phyloP scores from a whole-genome alignment of 169 alveolate genomes.

The Plasmodium sp. region DNA sequence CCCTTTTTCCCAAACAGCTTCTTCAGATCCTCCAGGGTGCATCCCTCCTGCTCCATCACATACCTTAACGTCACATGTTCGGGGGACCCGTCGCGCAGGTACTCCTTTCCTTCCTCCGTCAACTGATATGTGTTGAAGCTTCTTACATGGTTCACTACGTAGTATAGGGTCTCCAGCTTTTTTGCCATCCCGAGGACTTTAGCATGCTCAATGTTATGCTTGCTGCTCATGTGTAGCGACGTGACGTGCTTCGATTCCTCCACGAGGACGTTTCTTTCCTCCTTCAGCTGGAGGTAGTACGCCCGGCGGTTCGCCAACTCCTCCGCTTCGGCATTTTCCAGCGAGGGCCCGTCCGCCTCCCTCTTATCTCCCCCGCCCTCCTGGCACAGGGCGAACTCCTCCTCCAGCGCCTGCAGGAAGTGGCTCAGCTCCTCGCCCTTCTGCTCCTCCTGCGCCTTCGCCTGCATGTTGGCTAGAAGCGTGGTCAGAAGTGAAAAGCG shows the following conservation, averaged over 20 bases:
- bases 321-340: not conserved
- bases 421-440: constrained; percentile 12
- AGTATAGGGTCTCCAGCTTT: constrained; percentile 84
- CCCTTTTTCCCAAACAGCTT: not conserved
- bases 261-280: not conserved
- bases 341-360: not conserved
- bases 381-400: constrained; percentile 21
- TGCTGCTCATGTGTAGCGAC: constrained; percentile 67
- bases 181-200: constrained; percentile 84
- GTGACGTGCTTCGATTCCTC: constrained; percentile 24
- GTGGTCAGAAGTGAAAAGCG: too few relatives aligned
- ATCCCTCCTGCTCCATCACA: constrained; percentile 45
- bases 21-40: constrained; percentile 12
- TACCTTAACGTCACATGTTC: constrained; percentile 79
- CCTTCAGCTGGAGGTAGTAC: not conserved
- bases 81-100: constrained; percentile 84
- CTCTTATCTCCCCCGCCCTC: not conserved
- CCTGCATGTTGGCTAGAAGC: not conserved
- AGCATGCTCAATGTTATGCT: constrained; percentile 79
- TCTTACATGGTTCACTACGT: constrained; percentile 78
- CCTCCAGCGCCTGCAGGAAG: constrained; percentile 11
- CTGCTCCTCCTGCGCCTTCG: not conserved
- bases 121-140: constrained; percentile 72
- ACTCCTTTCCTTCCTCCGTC: constrained; percentile 83
- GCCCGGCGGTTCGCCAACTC: not conserved